Conservation (phyloP, 2,329 filamentous ascomycete genomes). For the Cladosporium sp. region DNA sequence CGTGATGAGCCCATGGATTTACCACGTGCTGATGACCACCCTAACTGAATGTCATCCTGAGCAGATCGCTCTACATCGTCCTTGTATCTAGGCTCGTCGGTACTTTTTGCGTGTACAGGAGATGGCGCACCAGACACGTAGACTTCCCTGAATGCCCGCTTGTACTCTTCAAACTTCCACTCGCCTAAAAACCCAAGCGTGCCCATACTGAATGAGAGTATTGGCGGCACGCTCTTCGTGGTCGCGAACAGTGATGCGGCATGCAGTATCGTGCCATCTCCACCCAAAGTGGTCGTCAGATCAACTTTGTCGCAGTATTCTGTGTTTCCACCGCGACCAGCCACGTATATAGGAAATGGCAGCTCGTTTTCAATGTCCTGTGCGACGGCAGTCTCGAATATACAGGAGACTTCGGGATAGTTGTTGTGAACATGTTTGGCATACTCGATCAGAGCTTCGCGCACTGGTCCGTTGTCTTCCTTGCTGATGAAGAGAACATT, state of each 20-base stretch:
- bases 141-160: slow-evolving; percentile 86
- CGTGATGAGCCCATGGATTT: slow-evolving; percentile 78
- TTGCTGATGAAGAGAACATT: slow-evolving; percentile 72
- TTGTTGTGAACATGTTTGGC: slow-evolving; percentile 71
- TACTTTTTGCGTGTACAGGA: slow-evolving; percentile 27
- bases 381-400: slow-evolving; percentile 80
- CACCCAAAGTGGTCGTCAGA: slow-evolving; percentile 84
- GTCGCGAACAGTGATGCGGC: slow-evolving; percentile 86
- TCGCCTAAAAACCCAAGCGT: slow-evolving; percentile 92
- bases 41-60: slow-evolving; percentile 38
- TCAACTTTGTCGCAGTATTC: slow-evolving; percentile 78
- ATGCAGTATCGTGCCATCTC: slow-evolving; percentile 87
- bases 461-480: slow-evolving; percentile 58
- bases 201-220: slow-evolving; percentile 95
- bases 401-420: slow-evolving; percentile 77
- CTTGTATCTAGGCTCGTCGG: slow-evolving; percentile 27
- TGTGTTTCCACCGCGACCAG: slow-evolving; percentile 27
- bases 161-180: slow-evolving; percentile 94
- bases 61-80: slow-evolving; percentile 23
- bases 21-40: slow-evolving; percentile 74
- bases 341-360: slow-evolving; percentile 70
- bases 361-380: slow-evolving; percentile 69
- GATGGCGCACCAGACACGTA: slow-evolving; percentile 73
- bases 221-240: slow-evolving; percentile 78
- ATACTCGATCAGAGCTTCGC: slow-evolving; percentile 60